Conservation (phyloP, 2,329 filamentous ascomycete genomes). For the Gaeumannomyces tritici region DNA sequence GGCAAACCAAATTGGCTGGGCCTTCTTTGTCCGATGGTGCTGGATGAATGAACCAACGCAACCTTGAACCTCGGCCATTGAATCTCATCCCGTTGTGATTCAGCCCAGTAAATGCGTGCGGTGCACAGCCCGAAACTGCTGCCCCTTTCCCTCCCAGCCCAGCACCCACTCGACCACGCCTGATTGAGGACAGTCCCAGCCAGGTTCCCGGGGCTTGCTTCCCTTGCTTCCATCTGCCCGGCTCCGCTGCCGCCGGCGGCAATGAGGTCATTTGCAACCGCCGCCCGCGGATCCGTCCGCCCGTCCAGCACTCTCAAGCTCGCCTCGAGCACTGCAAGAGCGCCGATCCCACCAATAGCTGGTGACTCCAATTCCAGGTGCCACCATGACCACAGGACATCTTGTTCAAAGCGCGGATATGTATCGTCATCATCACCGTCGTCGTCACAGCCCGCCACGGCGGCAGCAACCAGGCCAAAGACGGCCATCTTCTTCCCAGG, state of each 20-base stretch:
- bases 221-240: background rate
- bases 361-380: background rate
- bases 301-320: background rate
- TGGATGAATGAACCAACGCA: too few species aligned
- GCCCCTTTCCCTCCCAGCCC: too few species aligned
- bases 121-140: too few species aligned
- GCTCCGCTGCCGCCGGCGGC: background rate
- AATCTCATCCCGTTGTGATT: background rate
- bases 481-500: conserved; percentile 54
- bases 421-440: background rate
- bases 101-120: too few species aligned
- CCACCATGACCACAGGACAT: background rate
- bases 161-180: too few species aligned
- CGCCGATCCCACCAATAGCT: background rate
- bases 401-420: background rate
- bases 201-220: background rate
- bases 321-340: background rate
- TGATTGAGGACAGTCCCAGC: background rate
- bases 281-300: background rate
- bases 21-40: background rate
- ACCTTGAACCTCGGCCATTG: background rate
- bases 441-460: background rate
- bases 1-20: too few species aligned
- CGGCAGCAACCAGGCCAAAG: conserved; percentile 16
- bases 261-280: background rate